These are phyloP conservation scores for Zelopaecilomyces penicillatus DNA, from an alignment of 2,329 filamentous ascomycete species.

Conservation along the genomic window DNA sequence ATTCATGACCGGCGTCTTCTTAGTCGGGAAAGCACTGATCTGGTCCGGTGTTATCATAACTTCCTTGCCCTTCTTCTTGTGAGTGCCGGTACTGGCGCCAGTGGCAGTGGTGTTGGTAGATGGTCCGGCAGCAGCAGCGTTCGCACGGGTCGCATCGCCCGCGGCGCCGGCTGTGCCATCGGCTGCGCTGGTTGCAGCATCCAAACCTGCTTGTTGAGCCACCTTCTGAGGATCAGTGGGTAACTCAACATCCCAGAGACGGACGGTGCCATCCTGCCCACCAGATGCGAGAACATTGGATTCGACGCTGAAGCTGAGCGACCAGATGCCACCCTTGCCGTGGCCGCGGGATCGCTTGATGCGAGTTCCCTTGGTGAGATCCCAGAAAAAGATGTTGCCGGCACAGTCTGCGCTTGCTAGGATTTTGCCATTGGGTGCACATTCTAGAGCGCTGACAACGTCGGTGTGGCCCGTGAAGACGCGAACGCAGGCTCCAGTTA, in stretches of 20 bases:
- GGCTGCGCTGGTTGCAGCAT: conserved; percentile 32
- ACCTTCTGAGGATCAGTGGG: conserved; percentile 56
- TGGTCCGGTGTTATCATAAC: conserved; percentile 86
- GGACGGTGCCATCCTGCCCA: conserved; percentile 84
- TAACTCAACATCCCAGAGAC: conserved; percentile 83
- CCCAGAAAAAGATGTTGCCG: conserved; percentile 91
- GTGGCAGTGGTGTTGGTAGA: conserved; percentile 12
- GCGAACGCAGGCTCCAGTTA: conserved; percentile 76
- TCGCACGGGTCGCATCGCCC: conserved; percentile 21
- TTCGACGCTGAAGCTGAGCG: conserved; percentile 86
- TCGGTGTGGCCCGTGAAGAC: conserved; percentile 89
- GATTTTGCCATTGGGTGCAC: conserved; percentile 78
- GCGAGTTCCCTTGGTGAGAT: conserved; percentile 73
- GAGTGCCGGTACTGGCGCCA: conserved; percentile 21
- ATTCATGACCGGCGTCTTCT: conserved; percentile 91
- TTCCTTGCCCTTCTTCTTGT: conserved; percentile 80
- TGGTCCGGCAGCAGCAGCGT: conserved; percentile 18
- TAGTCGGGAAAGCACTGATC: conserved; percentile 89
- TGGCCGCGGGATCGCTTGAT: conserved; percentile 93
- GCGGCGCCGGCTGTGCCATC: conserved; percentile 30
- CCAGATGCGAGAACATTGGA: conserved; percentile 84
- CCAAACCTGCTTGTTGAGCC: conserved; percentile 34
- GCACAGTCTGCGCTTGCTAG: conserved; percentile 85
- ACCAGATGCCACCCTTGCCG: conserved; percentile 88
- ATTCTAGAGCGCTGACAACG: conserved; percentile 76